Conservation (phyloP, 306 rosid species). For the Trichosanthes cucumerina region DNA sequence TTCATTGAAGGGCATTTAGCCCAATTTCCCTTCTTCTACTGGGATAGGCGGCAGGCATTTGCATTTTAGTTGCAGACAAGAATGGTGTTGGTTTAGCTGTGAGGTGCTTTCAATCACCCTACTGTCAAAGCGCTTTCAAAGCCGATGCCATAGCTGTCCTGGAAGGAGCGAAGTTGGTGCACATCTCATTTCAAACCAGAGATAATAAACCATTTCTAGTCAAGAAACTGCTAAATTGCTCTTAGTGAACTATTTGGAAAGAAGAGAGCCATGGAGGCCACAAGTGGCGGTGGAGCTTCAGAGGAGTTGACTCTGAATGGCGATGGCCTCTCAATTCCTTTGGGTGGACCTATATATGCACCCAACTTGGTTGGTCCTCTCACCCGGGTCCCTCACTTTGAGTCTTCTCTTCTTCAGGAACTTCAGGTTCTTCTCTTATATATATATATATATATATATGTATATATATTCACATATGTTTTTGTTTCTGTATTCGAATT, state of each 20-base stretch:
- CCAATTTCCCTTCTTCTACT: not conserved
- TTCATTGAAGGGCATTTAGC: not conserved
- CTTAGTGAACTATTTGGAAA: not conserved
- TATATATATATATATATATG: not conserved
- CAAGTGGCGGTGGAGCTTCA: not conserved
- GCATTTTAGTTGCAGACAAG: too few relatives aligned
- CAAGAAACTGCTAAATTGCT: not conserved
- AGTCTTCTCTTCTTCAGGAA: conserved; percentile 32
- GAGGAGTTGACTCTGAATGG: not conserved
- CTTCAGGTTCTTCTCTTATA: conserved; percentile 42
- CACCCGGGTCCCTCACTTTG: conserved; percentile 41
- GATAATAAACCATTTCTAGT: not conserved
- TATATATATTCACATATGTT: not conserved
- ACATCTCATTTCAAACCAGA: not conserved
- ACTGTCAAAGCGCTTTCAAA: not conserved
- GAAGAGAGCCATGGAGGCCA: conserved; percentile 14
- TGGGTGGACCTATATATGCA: conserved; percentile 80
- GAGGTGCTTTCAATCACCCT: not conserved
- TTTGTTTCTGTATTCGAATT: not conserved
- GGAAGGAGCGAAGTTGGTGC: not conserved
- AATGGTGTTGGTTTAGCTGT: not conserved
- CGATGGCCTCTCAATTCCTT: conserved; percentile 27
- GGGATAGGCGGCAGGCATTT: too few relatives aligned
- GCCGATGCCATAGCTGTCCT: not conserved
- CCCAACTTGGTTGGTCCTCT: conserved; percentile 43